phyloP scores from a whole-genome alignment of 495 filamentous ascomycete species.

The Penicillium bovifimosum region DNA sequence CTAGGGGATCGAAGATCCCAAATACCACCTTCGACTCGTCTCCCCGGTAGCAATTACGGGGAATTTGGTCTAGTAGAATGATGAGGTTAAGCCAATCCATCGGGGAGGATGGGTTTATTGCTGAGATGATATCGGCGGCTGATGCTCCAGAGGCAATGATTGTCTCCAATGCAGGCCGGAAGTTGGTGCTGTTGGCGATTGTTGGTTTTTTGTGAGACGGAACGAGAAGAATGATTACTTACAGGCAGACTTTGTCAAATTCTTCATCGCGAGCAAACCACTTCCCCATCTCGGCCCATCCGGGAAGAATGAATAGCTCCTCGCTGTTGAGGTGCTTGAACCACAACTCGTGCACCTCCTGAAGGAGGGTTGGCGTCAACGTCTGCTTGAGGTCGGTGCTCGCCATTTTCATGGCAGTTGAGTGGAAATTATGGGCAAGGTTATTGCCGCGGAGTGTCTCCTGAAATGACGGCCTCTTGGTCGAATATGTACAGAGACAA shows the following conservation, averaged over 20 bases:
- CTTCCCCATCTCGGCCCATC: slow-evolving; percentile 15
- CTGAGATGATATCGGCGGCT: slow-evolving; percentile 18
- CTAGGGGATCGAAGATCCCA: slow-evolving; percentile 26
- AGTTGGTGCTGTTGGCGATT: slow-evolving; percentile 16
- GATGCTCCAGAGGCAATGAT: slow-evolving; percentile 17
- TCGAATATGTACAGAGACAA: neutral
- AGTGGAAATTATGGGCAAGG: neutral
- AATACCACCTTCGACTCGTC: slow-evolving; percentile 26
- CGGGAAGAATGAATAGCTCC: slow-evolving; percentile 14
- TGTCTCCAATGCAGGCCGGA: slow-evolving; percentile 22
- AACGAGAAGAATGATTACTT: slow-evolving; percentile 1
- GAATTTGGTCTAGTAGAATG: slow-evolving; percentile 28
- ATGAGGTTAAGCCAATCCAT: slow-evolving; percentile 24
- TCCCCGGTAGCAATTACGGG: slow-evolving; percentile 33
- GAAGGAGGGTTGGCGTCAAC: slow-evolving; percentile 19
- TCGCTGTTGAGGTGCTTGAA: slow-evolving; percentile 17
- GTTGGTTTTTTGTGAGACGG: neutral
- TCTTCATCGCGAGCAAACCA: slow-evolving; percentile 25
- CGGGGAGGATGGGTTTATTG: slow-evolving; percentile 13
- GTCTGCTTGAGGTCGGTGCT: slow-evolving; percentile 13
- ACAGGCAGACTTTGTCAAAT: slow-evolving; percentile 30
- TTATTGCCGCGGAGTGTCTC: neutral
- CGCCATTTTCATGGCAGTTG: slow-evolving; percentile 3
- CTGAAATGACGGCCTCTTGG: neutral
- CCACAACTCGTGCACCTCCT: slow-evolving; percentile 21